These are phyloP conservation scores for Aspergillus steynii DNA, from an alignment of 495 filamentous ascomycete species.

Conservation along the genomic window DNA sequence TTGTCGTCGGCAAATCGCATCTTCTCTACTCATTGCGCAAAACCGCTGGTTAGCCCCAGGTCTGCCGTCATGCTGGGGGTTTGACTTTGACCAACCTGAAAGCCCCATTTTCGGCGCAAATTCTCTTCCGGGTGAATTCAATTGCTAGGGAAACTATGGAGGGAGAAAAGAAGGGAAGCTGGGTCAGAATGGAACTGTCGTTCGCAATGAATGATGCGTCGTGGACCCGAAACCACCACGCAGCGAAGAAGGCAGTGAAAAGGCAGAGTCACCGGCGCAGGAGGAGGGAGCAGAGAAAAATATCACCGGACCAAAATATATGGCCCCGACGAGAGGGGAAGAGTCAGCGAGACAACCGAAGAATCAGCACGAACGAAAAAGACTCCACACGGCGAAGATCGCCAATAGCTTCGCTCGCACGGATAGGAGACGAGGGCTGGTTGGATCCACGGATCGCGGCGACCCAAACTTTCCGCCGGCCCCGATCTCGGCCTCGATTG, in stretches of 20 bases:
- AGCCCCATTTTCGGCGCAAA: neutral
- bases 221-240: too few relatives aligned
- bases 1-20: slow-evolving; percentile 14
- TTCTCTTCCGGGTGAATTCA: neutral
- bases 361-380: neutral
- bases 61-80: neutral
- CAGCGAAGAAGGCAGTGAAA: neutral
- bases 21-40: slow-evolving; percentile 17
- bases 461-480: neutral
- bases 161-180: neutral
- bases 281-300: neutral
- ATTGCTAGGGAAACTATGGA: too few relatives aligned
- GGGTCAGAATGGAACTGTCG: too few relatives aligned
- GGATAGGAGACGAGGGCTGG: too few relatives aligned
- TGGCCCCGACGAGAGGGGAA: neutral
- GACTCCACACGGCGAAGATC: neutral
- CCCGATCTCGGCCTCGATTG: slow-evolving; percentile 7
- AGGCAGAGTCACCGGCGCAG: too few relatives aligned
- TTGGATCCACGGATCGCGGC: neutral
- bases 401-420: neutral
- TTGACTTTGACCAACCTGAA: neutral
- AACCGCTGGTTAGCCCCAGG: slow-evolving; percentile 14
- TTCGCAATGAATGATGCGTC: too few relatives aligned
- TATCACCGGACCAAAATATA: neutral
- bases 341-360: neutral